A percentile compares a stretch with the other conserved stretches of the same genome.
Conservation (phyloP, 176 grass and related monocot species). For the Lolium multiflorum region DNA sequence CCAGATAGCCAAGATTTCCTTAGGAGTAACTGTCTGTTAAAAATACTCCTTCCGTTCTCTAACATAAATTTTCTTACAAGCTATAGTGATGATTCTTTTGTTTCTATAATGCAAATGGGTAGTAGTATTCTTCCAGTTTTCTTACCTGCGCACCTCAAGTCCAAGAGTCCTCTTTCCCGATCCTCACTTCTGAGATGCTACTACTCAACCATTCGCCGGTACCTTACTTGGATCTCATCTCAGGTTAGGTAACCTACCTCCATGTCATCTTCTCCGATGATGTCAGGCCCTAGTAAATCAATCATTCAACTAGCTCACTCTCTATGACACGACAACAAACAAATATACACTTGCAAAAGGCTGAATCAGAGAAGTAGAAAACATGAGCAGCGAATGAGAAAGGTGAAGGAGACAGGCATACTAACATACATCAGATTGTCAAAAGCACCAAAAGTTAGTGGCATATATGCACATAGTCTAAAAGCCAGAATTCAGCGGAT, state of each 20-base stretch:
- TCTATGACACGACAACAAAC: background rate
- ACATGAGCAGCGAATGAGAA: slow-evolving; percentile 31
- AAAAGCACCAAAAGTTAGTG: slow-evolving; percentile 16
- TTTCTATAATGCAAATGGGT: background rate
- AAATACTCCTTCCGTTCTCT: too few species aligned
- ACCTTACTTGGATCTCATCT: background rate
- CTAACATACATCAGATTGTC: slow-evolving; percentile 24
- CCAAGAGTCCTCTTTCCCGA: background rate
- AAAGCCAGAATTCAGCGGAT: slow-evolving; percentile 11
- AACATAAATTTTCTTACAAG: too few species aligned
- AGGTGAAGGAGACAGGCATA: background rate
- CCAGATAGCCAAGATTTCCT: too few species aligned
- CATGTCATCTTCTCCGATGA: slow-evolving; percentile 27
- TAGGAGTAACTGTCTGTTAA: too few species aligned
- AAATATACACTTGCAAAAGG: background rate
- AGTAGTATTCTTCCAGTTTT: background rate
- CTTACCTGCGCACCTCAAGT: background rate
- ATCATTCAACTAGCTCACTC: slow-evolving; percentile 27
- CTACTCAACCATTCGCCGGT: background rate
- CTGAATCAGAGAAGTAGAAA: slow-evolving; percentile 20
- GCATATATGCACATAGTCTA: background rate
- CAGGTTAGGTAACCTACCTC: slow-evolving; percentile 49
- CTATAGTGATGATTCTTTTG: too few species aligned
- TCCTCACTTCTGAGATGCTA: background rate
- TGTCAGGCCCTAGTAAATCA: background rate